phyloP scores from a whole-genome alignment of 768 basidiomycete species.

The Pleurotus pulmonarius region DNA sequence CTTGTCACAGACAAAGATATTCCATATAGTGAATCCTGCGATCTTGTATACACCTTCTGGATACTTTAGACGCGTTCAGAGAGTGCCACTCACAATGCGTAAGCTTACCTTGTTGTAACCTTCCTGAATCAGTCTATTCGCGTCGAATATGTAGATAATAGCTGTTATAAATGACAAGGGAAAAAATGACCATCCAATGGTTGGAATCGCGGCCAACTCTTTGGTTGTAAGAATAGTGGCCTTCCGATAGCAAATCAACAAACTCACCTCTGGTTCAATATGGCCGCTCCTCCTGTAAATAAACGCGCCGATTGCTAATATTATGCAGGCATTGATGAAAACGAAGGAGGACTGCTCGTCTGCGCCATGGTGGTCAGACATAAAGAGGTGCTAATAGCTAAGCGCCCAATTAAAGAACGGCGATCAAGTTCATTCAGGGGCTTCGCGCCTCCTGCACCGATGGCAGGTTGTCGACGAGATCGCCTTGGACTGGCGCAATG shows the following conservation, averaged over 20 bases:
- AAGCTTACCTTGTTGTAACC: conserved; percentile 20
- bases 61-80: conserved; percentile 11
- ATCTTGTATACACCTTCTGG: conserved; percentile 21
- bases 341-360: neutral
- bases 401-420: no score
- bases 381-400: no score
- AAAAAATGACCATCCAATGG: conserved; percentile 15
- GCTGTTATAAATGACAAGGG: conserved; percentile 20
- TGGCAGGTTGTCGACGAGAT: no score
- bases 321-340: neutral
- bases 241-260: neutral
- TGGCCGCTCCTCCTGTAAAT: neutral
- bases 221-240: neutral
- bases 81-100: conserved; percentile 13
- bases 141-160: conserved; percentile 13
- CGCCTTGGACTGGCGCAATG: no score
- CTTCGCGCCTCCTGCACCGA: no score
- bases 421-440: no score
- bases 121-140: conserved; percentile 9
- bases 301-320: neutral
- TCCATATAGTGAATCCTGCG: conserved; percentile 20
- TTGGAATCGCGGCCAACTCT: conserved; percentile 24
- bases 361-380: neutral
- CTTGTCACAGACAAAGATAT: conserved; percentile 15
- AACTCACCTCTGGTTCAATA: neutral